Conservation (phyloP, 2,329 filamentous ascomycete species). For the Colletotrichum sp. region DNA sequence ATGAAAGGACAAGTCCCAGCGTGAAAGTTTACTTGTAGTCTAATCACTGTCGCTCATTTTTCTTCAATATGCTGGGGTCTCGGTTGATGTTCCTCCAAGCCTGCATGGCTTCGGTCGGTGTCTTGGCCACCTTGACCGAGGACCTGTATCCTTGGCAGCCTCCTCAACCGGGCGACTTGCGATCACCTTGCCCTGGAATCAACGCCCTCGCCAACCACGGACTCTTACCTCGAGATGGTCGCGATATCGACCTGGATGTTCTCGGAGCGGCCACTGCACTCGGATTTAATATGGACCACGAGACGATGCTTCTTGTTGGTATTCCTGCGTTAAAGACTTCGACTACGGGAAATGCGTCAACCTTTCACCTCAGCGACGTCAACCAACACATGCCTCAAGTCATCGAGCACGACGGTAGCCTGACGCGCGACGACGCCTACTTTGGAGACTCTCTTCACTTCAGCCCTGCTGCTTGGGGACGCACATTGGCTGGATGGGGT, state of each 20-base stretch:
- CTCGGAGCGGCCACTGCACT: constrained; percentile 1
- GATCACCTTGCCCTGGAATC: constrained; percentile 26
- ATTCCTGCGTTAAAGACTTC: constrained; percentile 24
- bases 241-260: not conserved
- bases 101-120: not conserved
- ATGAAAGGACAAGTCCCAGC: not conserved
- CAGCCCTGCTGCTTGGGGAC: constrained; percentile 27
- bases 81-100: not conserved
- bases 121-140: not conserved
- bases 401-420: constrained; percentile 36
- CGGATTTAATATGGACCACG: constrained; percentile 14
- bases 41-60: not conserved
- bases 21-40: not conserved
- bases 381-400: constrained; percentile 28
- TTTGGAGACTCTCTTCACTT: constrained; percentile 35
- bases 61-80: not conserved
- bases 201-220: constrained; percentile 27
- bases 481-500: constrained; percentile 7
- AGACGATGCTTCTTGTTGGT: constrained; percentile 11
- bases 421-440: constrained; percentile 31
- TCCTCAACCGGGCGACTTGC: not conserved
- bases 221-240: constrained; percentile 17
- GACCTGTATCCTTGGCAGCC: not conserved
- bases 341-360: constrained; percentile 28
- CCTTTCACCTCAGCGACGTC: constrained; percentile 32